phyloP scores from a whole-genome alignment of 257 asterid species.

The Solanum corneliomulleri region DNA sequence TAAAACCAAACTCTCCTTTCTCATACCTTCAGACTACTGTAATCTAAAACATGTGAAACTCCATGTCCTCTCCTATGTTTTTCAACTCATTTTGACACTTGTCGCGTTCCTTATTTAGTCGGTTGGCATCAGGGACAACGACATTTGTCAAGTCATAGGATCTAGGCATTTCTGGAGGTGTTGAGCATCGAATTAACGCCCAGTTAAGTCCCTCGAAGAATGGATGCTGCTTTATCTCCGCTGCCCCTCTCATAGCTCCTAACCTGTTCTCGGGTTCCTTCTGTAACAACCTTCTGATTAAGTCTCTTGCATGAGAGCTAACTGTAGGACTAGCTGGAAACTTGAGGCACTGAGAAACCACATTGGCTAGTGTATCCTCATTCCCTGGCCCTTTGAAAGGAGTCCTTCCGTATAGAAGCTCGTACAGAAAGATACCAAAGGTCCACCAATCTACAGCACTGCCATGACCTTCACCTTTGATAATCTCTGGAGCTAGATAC shows the following conservation, averaged over 20 bases:
- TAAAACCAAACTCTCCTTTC: not conserved
- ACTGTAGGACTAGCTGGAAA: slow-evolving; percentile 48
- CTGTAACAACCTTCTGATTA: slow-evolving; percentile 39
- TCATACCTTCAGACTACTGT: not conserved
- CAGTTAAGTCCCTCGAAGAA: slow-evolving; percentile 61
- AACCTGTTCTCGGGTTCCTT: slow-evolving; percentile 45
- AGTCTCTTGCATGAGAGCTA: slow-evolving; percentile 40
- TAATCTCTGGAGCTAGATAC: slow-evolving; percentile 68
- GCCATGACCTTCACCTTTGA: slow-evolving; percentile 73
- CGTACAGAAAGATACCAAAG: slow-evolving; percentile 48
- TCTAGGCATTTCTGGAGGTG: slow-evolving; percentile 48
- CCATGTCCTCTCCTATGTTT: slow-evolving; percentile 17
- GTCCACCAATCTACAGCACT: slow-evolving; percentile 85
- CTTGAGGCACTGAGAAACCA: slow-evolving; percentile 51
- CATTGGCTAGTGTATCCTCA: slow-evolving; percentile 52
- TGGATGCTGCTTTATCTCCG: slow-evolving; percentile 50
- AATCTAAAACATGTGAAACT: slow-evolving; percentile 22
- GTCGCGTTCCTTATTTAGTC: slow-evolving; percentile 5
- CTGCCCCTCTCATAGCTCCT: slow-evolving; percentile 61
- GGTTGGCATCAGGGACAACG: not conserved
- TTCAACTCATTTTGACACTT: slow-evolving; percentile 4
- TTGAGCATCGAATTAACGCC: slow-evolving; percentile 58
- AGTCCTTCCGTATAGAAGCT: slow-evolving; percentile 48
- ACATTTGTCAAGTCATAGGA: not conserved
- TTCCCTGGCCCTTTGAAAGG: slow-evolving; percentile 56